Evolutionary conservation across 805 yeast genomes (phyloP).

Genomic region (Metschnikowia cubensis): DNA sequence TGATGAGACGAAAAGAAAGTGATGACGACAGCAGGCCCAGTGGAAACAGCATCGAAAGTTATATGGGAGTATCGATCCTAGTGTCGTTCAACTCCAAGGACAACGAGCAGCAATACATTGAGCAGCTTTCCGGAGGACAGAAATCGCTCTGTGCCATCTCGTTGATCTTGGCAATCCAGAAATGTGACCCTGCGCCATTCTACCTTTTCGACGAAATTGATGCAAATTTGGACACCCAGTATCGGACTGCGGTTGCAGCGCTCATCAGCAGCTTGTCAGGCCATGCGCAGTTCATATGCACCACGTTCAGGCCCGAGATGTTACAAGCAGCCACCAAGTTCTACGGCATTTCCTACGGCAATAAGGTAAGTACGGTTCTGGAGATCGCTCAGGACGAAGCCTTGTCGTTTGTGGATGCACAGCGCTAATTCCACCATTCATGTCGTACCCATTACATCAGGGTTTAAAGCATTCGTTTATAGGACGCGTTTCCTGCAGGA

Average conservation of each 20-base stretch:
- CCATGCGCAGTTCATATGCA: conserved; percentile 88
- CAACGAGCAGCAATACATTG: conserved; percentile 83
- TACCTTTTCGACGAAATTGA: conserved; percentile 95
- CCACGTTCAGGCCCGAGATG: conserved; percentile 94
- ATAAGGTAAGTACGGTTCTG: conserved; percentile 74
- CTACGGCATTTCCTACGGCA: conserved; percentile 81
- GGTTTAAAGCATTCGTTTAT: neutral
- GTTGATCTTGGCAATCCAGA: conserved; percentile 87
- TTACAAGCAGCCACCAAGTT: conserved; percentile 79
- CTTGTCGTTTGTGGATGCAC: conserved; percentile 76
- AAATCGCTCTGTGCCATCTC: conserved; percentile 96
- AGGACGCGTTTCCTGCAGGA: neutral
- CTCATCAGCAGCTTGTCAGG: conserved; percentile 61
- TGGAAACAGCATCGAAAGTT: conserved; percentile 45
- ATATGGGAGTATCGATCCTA: conserved; percentile 76
- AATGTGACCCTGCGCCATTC: conserved; percentile 95
- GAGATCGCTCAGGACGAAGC: conserved; percentile 74
- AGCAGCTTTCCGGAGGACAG: conserved; percentile 95
- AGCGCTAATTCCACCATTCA: conserved; percentile 19
- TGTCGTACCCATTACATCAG: neutral
- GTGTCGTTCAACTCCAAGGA: conserved; percentile 86
- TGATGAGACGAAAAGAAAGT: conserved; percentile 48
- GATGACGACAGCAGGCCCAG: conserved; percentile 16
- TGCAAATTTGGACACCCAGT: conserved; percentile 91
- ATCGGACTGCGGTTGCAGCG: conserved; percentile 80